Percentiles rank a stretch among this genome's conserved stretches.
Evolutionary conservation across 257 asterid genomes (phyloP).

Genomic region (Capsicum pubescens): DNA sequence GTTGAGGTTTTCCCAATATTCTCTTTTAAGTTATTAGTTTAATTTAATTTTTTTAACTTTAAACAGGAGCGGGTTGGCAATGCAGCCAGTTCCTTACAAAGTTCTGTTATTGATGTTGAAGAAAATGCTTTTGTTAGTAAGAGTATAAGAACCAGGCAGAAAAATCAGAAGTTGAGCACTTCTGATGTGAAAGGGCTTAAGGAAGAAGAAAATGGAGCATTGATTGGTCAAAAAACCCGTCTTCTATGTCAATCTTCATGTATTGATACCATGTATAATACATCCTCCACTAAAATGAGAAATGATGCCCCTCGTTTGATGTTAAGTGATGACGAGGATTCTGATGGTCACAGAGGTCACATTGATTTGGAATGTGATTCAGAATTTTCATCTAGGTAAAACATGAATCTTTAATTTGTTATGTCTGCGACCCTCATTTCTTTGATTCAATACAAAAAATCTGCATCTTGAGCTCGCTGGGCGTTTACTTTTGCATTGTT

Average conservation of each 20-base stretch:
- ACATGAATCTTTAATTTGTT: constrained; percentile 26
- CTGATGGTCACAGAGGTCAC: constrained; percentile 40
- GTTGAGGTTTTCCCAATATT: background rate
- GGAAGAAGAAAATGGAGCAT: constrained; percentile 41
- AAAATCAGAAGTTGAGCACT: constrained; percentile 39
- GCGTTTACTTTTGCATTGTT: background rate
- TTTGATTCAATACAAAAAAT: background rate
- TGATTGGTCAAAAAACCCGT: constrained; percentile 40
- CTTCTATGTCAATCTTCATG: constrained; percentile 41
- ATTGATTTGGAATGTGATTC: constrained; percentile 70
- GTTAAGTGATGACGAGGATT: constrained; percentile 43
- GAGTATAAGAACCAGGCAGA: constrained; percentile 40
- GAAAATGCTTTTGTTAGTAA: constrained; percentile 42
- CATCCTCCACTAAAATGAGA: constrained; percentile 36
- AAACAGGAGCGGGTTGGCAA: constrained; percentile 64
- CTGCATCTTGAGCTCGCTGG: constrained; percentile 23
- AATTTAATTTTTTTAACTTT: constrained; percentile 23
- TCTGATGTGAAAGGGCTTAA: constrained; percentile 39
- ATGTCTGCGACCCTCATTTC: background rate
- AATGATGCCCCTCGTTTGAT: constrained; percentile 36
- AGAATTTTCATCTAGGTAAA: constrained; percentile 61
- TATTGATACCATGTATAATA: constrained; percentile 37
- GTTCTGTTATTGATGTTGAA: constrained; percentile 43
- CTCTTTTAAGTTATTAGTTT: constrained; percentile 22
- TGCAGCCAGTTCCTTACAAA: constrained; percentile 43